Conservation (phyloP, 768 basidiomycete genomes). For the Tulasnella sp. region DNA sequence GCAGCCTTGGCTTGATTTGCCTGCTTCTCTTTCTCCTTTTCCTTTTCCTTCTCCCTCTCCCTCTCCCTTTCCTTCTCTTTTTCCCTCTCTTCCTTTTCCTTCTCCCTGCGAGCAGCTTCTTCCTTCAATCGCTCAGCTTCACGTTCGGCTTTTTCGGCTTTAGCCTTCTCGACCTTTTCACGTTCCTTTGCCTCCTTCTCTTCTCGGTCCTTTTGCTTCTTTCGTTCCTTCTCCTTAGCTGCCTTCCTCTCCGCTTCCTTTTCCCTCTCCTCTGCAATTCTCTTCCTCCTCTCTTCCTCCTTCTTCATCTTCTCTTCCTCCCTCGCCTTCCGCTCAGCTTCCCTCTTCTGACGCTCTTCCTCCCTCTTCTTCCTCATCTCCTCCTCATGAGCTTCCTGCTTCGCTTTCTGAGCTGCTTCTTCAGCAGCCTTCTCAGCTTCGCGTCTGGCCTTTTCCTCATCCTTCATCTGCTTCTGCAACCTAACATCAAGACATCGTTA, state of each 20-base stretch:
- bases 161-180: slow-evolving; percentile 26
- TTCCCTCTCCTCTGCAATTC: slow-evolving; percentile 57
- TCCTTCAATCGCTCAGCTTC: slow-evolving; percentile 8
- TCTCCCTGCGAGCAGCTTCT: slow-evolving; percentile 15
- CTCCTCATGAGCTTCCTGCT: slow-evolving; percentile 64
- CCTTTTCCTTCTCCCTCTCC: slow-evolving; percentile 18
- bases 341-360: slow-evolving; percentile 72
- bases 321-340: slow-evolving; percentile 70
- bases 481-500: slow-evolving; percentile 30
- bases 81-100: slow-evolving; percentile 16
- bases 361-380: slow-evolving; percentile 70
- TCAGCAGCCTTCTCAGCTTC: slow-evolving; percentile 81
- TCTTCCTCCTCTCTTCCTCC: slow-evolving; percentile 39
- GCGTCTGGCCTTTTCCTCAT: slow-evolving; percentile 72
- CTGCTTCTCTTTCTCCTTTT: slow-evolving; percentile 17
- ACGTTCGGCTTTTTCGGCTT: slow-evolving; percentile 18
- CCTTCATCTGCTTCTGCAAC: slow-evolving; percentile 83
- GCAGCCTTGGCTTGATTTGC: slow-evolving; percentile 18
- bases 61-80: slow-evolving; percentile 1
- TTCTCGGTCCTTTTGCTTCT: slow-evolving; percentile 40
- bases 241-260: slow-evolving; percentile 45
- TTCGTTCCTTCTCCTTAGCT: slow-evolving; percentile 48
- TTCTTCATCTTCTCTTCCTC: slow-evolving; percentile 57
- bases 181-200: slow-evolving; percentile 51
- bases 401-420: slow-evolving; percentile 63